These are phyloP conservation scores for Alopecurus myosuroides DNA, from an alignment of 176 grass and related monocot genomes.

Conservation along the genomic window DNA sequence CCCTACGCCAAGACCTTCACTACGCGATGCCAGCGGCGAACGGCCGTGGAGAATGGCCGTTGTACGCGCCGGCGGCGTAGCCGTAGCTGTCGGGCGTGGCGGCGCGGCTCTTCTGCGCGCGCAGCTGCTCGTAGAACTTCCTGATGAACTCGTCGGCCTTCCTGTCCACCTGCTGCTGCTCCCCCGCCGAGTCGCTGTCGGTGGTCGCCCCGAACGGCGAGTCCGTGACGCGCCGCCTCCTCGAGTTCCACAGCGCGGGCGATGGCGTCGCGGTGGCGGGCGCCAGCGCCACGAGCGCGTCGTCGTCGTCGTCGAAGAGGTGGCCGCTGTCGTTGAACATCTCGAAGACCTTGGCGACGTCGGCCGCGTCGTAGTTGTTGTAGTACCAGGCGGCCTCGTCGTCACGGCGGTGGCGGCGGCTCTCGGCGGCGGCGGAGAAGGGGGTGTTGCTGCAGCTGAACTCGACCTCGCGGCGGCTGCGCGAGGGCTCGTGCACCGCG, in stretches of 20 bases:
- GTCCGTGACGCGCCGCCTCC: conserved; percentile 40
- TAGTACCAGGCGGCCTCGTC: background rate
- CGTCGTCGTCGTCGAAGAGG: conserved; percentile 11
- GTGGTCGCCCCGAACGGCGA: conserved; percentile 24
- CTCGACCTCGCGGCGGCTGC: conserved; percentile 58
- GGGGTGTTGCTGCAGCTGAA: conserved; percentile 97
- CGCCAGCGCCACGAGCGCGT: background rate
- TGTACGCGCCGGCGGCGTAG: conserved; percentile 22
- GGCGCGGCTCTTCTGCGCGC: conserved; percentile 49
- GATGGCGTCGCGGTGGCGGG: conserved; percentile 7
- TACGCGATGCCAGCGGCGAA: background rate
- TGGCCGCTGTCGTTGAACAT: conserved; percentile 32
- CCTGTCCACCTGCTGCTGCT: conserved; percentile 49
- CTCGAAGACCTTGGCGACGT: conserved; percentile 65
- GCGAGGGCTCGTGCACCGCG: conserved; percentile 42
- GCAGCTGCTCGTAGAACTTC: conserved; percentile 76
- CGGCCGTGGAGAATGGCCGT: background rate
- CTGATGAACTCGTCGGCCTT: conserved; percentile 67
- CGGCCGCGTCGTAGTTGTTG: conserved; percentile 54
- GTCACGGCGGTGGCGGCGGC: background rate
- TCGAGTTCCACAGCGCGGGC: background rate
- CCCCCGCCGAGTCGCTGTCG: background rate
- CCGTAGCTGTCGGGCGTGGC: conserved; percentile 47
- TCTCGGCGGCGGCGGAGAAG: conserved; percentile 6
- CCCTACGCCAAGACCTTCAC: background rate